Conservation (phyloP, 495 filamentous ascomycete species). For the Hypomontagnella submonticulosa region DNA sequence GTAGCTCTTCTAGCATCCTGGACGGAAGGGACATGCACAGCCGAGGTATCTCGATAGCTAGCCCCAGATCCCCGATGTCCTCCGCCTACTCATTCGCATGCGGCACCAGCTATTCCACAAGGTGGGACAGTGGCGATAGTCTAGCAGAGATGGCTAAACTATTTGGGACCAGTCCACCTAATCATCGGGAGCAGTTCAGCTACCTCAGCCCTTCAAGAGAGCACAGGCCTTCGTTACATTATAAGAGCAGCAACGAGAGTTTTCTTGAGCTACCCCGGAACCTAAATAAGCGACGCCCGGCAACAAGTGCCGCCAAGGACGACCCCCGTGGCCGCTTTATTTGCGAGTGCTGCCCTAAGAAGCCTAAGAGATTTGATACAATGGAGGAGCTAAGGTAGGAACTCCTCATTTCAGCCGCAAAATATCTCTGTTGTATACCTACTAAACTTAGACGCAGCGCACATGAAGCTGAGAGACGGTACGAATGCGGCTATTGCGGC, state of each 20-base stretch:
- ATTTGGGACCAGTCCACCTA: conserved; percentile 30
- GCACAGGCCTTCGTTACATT: conserved; percentile 26
- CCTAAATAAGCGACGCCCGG: conserved; percentile 20
- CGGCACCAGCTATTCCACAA: conserved; percentile 32
- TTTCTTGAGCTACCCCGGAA: conserved; percentile 41
- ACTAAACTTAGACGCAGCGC: conserved; percentile 21
- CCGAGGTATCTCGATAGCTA: conserved; percentile 29
- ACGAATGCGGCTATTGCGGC: conserved; percentile 79
- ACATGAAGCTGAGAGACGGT: conserved; percentile 85
- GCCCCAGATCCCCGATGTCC: conserved; percentile 33
- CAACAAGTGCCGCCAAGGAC: conserved; percentile 3
- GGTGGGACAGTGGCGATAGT: conserved; percentile 39
- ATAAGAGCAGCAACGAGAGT: conserved; percentile 45
- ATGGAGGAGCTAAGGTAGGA: conserved; percentile 76
- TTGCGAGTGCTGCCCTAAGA: conserved; percentile 89
- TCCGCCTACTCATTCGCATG: conserved; percentile 38
- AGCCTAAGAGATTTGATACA: conserved; percentile 83
- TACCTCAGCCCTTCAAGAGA: conserved; percentile 27
- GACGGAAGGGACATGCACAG: conserved; percentile 29
- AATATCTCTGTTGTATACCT: not conserved
- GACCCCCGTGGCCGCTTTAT: conserved; percentile 51
- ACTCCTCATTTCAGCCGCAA: not conserved
- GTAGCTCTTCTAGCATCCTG: conserved; percentile 43
- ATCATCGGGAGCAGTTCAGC: conserved; percentile 16
- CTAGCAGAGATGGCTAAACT: conserved; percentile 35